Percentiles rank a stretch among this genome's conserved stretches.
Conservation (phyloP, 495 filamentous ascomycete species). For the Aspergillus egyptiacus region DNA sequence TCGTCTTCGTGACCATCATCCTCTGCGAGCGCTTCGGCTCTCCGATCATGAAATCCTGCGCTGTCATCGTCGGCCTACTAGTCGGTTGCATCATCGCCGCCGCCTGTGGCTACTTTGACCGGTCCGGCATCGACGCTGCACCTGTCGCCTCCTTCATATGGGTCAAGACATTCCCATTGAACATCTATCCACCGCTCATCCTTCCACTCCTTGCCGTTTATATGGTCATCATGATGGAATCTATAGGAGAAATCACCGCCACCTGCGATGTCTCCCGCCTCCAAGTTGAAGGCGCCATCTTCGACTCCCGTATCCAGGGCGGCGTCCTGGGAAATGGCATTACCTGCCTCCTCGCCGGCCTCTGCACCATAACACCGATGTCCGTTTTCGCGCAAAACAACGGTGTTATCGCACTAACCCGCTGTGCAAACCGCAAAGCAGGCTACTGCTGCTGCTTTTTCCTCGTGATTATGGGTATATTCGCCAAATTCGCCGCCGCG, state of each 20-base stretch:
- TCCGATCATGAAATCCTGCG: conserved; percentile 68
- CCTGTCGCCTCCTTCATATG: conserved; percentile 83
- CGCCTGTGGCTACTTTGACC: conserved; percentile 78
- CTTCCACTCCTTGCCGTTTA: conserved; percentile 81
- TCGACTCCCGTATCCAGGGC: conserved; percentile 87
- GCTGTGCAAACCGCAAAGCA: conserved; percentile 82
- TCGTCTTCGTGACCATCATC: conserved; percentile 85
- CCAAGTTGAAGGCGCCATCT: conserved; percentile 70
- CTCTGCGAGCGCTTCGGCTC: conserved; percentile 78
- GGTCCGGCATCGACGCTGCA: conserved; percentile 57
- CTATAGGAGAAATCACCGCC: conserved; percentile 63
- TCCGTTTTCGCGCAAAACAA: conserved; percentile 84
- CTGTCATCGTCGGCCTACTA: conserved; percentile 74
- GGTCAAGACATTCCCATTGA: conserved; percentile 80
- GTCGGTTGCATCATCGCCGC: conserved; percentile 84
- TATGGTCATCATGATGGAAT: conserved; percentile 82
- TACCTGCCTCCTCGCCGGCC: conserved; percentile 71
- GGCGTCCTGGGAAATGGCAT: conserved; percentile 73
- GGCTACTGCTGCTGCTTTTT: conserved; percentile 76
- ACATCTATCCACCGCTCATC: conserved; percentile 77
- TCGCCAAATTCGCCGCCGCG: conserved; percentile 87
- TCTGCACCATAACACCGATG: conserved; percentile 83
- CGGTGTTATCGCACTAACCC: conserved; percentile 82
- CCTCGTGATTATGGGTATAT: conserved; percentile 81
- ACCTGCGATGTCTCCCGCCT: conserved; percentile 75